A percentile compares a stretch with the other conserved stretches of the same genome.
These are phyloP conservation scores for Wickerhamiella azyma DNA, from an alignment of 805 yeast genomes.

Conservation along the genomic window DNA sequence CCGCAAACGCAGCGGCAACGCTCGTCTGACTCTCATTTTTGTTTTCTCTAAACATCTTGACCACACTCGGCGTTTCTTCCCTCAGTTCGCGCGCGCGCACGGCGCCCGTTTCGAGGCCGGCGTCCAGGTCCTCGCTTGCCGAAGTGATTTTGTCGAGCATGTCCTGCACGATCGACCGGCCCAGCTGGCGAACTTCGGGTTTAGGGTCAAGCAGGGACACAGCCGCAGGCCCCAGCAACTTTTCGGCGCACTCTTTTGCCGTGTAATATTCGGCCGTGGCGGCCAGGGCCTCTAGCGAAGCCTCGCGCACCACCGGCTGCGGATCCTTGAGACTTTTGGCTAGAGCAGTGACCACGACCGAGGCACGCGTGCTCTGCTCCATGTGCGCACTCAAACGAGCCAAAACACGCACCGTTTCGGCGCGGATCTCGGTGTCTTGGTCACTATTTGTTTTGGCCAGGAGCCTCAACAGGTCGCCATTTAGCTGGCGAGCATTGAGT, in stretches of 20 bases:
- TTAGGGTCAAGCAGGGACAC: constrained; percentile 71
- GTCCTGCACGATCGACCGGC: constrained; percentile 49
- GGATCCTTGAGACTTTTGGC: constrained; percentile 73
- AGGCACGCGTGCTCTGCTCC: constrained; percentile 43
- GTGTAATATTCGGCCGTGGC: constrained; percentile 51
- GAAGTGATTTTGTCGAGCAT: constrained; percentile 42
- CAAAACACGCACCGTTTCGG: constrained; percentile 58
- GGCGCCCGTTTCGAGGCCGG: constrained; percentile 11
- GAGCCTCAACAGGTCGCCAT: constrained; percentile 68
- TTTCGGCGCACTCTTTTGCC: constrained; percentile 64
- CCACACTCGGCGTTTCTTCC: constrained; percentile 6
- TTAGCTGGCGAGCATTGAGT: constrained; percentile 64
- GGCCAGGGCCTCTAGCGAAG: constrained; percentile 63
- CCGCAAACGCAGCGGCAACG: neutral
- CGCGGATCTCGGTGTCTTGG: constrained; percentile 59
- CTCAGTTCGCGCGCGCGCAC: constrained; percentile 13
- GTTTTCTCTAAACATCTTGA: neutral
- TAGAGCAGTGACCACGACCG: constrained; percentile 76
- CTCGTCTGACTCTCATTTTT: neutral
- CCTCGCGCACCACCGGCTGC: constrained; percentile 56
- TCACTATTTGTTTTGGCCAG: constrained; percentile 76
- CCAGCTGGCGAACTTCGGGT: constrained; percentile 54
- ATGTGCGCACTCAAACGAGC: constrained; percentile 50
- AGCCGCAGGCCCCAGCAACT: constrained; percentile 71
- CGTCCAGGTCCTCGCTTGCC: constrained; percentile 30